phyloP scores from a whole-genome alignment of 2,329 filamentous ascomycete genomes.

The Sporothrix pseudoabietina region DNA sequence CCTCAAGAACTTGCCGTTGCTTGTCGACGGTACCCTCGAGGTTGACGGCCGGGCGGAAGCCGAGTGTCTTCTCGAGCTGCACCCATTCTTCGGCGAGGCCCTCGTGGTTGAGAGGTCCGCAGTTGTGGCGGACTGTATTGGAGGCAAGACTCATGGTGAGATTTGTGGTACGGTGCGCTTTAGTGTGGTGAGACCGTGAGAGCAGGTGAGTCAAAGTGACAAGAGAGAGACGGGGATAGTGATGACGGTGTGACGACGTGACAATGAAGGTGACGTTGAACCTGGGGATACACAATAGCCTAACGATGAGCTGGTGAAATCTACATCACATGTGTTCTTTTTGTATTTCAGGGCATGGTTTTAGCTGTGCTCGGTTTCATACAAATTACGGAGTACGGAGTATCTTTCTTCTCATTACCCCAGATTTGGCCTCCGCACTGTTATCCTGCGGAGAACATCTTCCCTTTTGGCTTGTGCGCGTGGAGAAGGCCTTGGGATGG shows the following conservation, averaged over 20 bases:
- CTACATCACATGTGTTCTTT: background rate
- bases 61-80: slow-evolving; percentile 23
- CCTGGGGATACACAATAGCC: slow-evolving; percentile 1
- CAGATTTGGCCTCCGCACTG: background rate
- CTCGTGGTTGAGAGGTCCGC: background rate
- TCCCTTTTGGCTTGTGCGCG: background rate
- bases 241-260: background rate
- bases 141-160: background rate
- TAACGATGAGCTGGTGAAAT: background rate
- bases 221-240: background rate
- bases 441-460: background rate
- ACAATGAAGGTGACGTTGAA: background rate
- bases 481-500: background rate
- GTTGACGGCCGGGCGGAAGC: slow-evolving; percentile 21
- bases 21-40: background rate
- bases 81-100: slow-evolving; percentile 9
- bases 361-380: background rate
- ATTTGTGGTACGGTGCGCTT: background rate
- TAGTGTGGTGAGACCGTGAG: background rate
- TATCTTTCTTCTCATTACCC: background rate
- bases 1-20: slow-evolving; percentile 1
- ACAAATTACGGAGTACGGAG: background rate
- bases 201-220: background rate
- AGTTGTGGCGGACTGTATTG: slow-evolving; percentile 1
- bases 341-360: background rate